A percentile compares a stretch with the other conserved stretches of the same genome.
These are phyloP conservation scores for Botrytis cinerea DNA, from an alignment of 2,329 filamentous ascomycete species.

Conservation along the genomic window DNA sequence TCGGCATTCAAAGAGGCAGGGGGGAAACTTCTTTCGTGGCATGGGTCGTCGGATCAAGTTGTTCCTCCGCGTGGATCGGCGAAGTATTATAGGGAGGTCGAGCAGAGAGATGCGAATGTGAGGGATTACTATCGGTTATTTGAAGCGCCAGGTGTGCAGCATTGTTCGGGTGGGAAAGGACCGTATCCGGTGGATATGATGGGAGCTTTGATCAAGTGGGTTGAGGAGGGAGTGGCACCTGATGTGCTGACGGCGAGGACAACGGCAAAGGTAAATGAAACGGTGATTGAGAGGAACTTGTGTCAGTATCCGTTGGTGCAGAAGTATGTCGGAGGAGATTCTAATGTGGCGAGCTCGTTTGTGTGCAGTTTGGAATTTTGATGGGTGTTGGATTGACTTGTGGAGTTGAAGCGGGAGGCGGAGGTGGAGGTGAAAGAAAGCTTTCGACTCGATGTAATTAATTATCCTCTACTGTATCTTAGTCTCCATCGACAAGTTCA, in stretches of 20 bases:
- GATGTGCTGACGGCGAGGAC: constrained; percentile 25
- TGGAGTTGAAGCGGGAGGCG: too few relatives aligned
- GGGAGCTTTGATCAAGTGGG: constrained; percentile 38
- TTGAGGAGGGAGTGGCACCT: constrained; percentile 41
- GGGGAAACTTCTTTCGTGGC: constrained; percentile 30
- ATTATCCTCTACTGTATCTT: too few relatives aligned
- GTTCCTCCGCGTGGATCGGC: constrained; percentile 25
- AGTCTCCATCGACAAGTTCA: too few relatives aligned
- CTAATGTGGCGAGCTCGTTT: not conserved
- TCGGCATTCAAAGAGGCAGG: constrained; percentile 24
- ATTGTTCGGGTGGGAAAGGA: constrained; percentile 40
- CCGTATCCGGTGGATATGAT: constrained; percentile 34
- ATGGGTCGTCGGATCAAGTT: constrained; percentile 28
- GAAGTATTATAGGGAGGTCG: constrained; percentile 37
- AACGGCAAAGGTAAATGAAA: not conserved
- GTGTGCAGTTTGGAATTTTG: constrained; percentile 5
- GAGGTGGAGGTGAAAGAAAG: not conserved
- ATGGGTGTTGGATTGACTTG: not conserved
- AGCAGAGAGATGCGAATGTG: constrained; percentile 23
- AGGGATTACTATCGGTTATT: constrained; percentile 43
- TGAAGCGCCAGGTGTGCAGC: constrained; percentile 40
- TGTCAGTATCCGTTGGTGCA: constrained; percentile 5
- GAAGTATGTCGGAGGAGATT: constrained; percentile 1
- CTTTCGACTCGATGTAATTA: too few relatives aligned
- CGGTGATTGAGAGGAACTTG: not conserved